Evolutionary conservation across 2,329 filamentous ascomycete genomes (phyloP).

Genomic region (Fusarium staphyleae): DNA sequence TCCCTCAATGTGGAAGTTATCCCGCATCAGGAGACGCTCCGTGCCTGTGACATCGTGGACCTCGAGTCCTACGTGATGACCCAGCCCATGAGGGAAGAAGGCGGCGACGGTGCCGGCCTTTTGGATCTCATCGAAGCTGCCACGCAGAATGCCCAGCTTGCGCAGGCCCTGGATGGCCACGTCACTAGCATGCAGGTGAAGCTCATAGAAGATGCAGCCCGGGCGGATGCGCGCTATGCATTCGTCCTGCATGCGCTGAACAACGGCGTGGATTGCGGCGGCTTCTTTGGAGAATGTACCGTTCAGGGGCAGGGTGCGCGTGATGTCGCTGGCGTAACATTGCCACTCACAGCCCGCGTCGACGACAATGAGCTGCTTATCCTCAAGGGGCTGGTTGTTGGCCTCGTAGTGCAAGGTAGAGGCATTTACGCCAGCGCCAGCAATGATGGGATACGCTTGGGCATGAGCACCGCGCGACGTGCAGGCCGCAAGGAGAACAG

Average conservation of each 20-base stretch:
- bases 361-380: slow-evolving; percentile 77
- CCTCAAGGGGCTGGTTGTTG: slow-evolving; percentile 76
- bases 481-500: slow-evolving; percentile 76
- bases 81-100: slow-evolving; percentile 72
- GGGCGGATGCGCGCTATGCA: slow-evolving; percentile 74
- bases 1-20: slow-evolving; percentile 42
- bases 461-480: slow-evolving; percentile 74
- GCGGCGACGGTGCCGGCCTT: slow-evolving; percentile 61
- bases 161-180: slow-evolving; percentile 77
- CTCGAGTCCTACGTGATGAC: slow-evolving; percentile 71
- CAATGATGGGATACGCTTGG: slow-evolving; percentile 90
- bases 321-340: slow-evolving; percentile 90
- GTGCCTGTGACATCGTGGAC: slow-evolving; percentile 64
- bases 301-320: slow-evolving; percentile 81
- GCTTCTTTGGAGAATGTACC: slow-evolving; percentile 74
- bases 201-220: slow-evolving; percentile 72
- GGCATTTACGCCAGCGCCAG: slow-evolving; percentile 81
- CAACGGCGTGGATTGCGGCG: slow-evolving; percentile 76
- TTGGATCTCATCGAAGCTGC: slow-evolving; percentile 64
- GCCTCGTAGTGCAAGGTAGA: slow-evolving; percentile 85
- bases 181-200: slow-evolving; percentile 75
- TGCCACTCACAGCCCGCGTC: slow-evolving; percentile 88
- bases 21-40: slow-evolving; percentile 45
- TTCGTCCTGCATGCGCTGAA: slow-evolving; percentile 79
- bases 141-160: slow-evolving; percentile 73